phyloP scores from a whole-genome alignment of 345 rosid species.

The Moringa oleifera region DNA sequence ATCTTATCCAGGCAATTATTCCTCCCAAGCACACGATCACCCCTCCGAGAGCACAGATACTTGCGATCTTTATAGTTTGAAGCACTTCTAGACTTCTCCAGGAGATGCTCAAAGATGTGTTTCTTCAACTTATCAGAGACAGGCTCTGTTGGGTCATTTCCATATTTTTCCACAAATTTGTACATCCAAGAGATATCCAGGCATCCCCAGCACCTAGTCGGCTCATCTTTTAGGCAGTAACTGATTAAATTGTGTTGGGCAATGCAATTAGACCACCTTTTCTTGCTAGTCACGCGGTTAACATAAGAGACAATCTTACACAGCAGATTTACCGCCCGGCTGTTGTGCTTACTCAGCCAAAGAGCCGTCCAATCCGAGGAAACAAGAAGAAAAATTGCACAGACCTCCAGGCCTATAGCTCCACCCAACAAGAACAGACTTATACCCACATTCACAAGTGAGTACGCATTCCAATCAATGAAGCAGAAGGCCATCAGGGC shows the following conservation, averaged over 20 bases:
- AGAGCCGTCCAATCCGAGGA: slow-evolving; percentile 19
- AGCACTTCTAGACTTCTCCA: slow-evolving; percentile 3
- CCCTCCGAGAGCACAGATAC: not conserved
- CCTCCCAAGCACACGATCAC: not conserved
- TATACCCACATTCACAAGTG: slow-evolving; percentile 3
- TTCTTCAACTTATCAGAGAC: not conserved
- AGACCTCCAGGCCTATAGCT: slow-evolving; percentile 15
- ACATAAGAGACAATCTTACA: too few relatives aligned
- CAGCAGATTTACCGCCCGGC: not conserved
- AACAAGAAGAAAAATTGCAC: not conserved
- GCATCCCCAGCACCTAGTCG: not conserved
- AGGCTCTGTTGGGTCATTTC: not conserved
- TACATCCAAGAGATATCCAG: not conserved
- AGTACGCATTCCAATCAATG: not conserved
- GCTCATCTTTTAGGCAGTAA: not conserved
- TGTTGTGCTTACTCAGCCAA: not conserved
- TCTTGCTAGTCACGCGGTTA: too few relatives aligned
- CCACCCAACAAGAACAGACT: slow-evolving; percentile 10
- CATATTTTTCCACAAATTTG: not conserved
- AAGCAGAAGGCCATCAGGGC: slow-evolving; percentile 1
- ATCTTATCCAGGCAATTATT: not conserved
- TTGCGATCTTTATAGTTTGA: not conserved
- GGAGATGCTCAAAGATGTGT: not conserved
- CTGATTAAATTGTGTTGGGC: slow-evolving; percentile 8
- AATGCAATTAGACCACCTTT: slow-evolving; percentile 10